A percentile compares a stretch with the other conserved stretches of the same genome.
Evolutionary conservation across 192 early-diverging fungal species (phyloP).

Genomic region (Jimgerdemannia lactiflua): DNA sequence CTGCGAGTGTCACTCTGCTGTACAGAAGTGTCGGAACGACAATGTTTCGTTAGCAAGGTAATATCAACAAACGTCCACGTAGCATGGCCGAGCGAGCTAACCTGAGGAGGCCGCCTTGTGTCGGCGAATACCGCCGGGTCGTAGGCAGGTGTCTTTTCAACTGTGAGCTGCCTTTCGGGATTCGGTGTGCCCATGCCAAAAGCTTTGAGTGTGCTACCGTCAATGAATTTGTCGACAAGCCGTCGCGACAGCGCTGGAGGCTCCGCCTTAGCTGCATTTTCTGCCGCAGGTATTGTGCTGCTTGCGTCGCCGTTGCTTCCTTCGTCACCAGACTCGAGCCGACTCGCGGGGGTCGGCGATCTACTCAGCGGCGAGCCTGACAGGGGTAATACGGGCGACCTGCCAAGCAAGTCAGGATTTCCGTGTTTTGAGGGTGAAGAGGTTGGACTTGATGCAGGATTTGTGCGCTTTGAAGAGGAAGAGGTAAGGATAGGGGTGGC

Average conservation of each 20-base stretch:
- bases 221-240: background rate
- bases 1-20: slow-evolving; percentile 19
- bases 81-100: background rate
- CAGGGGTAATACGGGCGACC: background rate
- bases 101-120: background rate
- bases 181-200: background rate
- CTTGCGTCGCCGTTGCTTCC: background rate
- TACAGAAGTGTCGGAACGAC: background rate
- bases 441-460: background rate
- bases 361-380: background rate
- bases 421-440: background rate
- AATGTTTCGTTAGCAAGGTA: background rate
- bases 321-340: background rate
- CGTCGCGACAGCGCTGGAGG: background rate
- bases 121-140: background rate
- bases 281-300: background rate
- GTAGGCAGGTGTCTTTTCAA: slow-evolving; percentile 11
- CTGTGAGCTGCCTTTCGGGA: slow-evolving; percentile 19
- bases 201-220: background rate
- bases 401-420: background rate
- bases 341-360: background rate
- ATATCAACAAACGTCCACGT: too few species aligned
- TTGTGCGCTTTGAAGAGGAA: background rate
- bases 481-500: background rate
- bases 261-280: background rate